A percentile compares a stretch with the other conserved stretches of the same genome.
These are phyloP conservation scores for Neofusicoccum kwambonambiense DNA, from an alignment of 2,329 filamentous ascomycete species.

Conservation along the genomic window DNA sequence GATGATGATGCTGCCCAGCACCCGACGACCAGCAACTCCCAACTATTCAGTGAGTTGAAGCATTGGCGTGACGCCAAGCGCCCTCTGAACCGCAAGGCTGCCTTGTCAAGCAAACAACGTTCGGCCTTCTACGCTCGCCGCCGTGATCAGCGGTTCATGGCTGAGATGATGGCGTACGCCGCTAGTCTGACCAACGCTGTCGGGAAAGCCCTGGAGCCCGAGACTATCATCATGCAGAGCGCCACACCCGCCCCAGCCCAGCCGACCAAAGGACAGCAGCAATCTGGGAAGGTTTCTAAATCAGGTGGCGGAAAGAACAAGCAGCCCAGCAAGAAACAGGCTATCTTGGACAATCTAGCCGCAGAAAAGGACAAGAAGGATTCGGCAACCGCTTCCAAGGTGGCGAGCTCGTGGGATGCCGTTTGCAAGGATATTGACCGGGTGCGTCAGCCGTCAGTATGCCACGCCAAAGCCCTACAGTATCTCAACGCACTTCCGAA, in stretches of 20 bases:
- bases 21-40: conserved; percentile 26
- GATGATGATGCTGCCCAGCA: conserved; percentile 34
- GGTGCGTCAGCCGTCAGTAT: conserved; percentile 41
- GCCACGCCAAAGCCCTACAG: conserved; percentile 51
- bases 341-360: conserved; percentile 45
- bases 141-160: conserved; percentile 64
- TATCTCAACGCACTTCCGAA: conserved; percentile 47
- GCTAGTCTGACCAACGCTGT: conserved; percentile 66
- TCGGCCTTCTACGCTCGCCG: conserved; percentile 40
- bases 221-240: conserved; percentile 56
- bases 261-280: background rate
- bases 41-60: conserved; percentile 48
- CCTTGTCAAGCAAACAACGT: conserved; percentile 32
- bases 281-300: background rate
- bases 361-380: conserved; percentile 43
- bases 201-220: conserved; percentile 63
- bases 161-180: conserved; percentile 66
- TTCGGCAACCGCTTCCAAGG: conserved; percentile 40
- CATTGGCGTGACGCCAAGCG: conserved; percentile 65
- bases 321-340: conserved; percentile 35
- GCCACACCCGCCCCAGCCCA: conserved; percentile 6
- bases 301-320: conserved; percentile 2
- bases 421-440: conserved; percentile 47
- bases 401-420: conserved; percentile 46
- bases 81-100: conserved; percentile 45